Percentiles rank a stretch among this genome's conserved stretches.
Conservation (phyloP, 2,329 filamentous ascomycete species). For the Colletotrichum costaricense region DNA sequence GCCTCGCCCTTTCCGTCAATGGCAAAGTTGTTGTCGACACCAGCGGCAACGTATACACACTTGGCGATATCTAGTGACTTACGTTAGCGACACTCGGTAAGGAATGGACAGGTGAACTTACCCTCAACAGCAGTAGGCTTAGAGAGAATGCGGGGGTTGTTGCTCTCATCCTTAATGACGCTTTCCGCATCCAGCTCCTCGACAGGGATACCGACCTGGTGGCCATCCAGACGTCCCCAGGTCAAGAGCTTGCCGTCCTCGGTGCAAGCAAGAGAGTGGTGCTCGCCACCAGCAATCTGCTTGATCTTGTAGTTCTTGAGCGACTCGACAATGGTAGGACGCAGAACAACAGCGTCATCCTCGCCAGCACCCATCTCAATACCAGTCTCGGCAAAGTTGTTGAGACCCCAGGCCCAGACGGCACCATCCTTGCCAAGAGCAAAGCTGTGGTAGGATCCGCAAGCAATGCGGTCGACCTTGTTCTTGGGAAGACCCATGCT, state of each 20-base stretch:
- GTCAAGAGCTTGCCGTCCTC: slow-evolving; percentile 66
- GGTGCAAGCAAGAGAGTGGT: slow-evolving; percentile 78
- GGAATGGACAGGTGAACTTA: slow-evolving; percentile 43
- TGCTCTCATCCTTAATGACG: slow-evolving; percentile 72
- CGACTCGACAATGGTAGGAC: slow-evolving; percentile 74
- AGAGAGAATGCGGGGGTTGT: slow-evolving; percentile 77
- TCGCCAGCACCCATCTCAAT: slow-evolving; percentile 69
- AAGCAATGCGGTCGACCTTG: slow-evolving; percentile 73
- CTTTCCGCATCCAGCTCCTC: slow-evolving; percentile 66
- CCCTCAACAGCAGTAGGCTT: slow-evolving; percentile 71
- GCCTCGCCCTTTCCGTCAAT: slow-evolving; percentile 77
- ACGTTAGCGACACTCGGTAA: slow-evolving; percentile 4
- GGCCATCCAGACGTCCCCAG: slow-evolving; percentile 69
- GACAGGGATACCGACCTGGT: slow-evolving; percentile 68
- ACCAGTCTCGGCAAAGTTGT: slow-evolving; percentile 87
- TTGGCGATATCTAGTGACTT: slow-evolving; percentile 58
- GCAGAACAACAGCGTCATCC: slow-evolving; percentile 78
- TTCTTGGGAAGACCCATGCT: slow-evolving; percentile 71
- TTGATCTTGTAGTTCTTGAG: slow-evolving; percentile 73
- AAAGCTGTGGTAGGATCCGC: slow-evolving; percentile 85
- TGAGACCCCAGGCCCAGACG: slow-evolving; percentile 86
- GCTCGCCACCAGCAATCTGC: slow-evolving; percentile 74
- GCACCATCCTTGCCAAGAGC: slow-evolving; percentile 77
- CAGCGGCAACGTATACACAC: slow-evolving; percentile 70
- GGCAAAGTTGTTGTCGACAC: slow-evolving; percentile 80